Evolutionary conservation across 1,284 basidiomycete species (phyloP), one percentile per base, ranked within the genome.

Genomic region (Neonothopanus nambi): DNA sequence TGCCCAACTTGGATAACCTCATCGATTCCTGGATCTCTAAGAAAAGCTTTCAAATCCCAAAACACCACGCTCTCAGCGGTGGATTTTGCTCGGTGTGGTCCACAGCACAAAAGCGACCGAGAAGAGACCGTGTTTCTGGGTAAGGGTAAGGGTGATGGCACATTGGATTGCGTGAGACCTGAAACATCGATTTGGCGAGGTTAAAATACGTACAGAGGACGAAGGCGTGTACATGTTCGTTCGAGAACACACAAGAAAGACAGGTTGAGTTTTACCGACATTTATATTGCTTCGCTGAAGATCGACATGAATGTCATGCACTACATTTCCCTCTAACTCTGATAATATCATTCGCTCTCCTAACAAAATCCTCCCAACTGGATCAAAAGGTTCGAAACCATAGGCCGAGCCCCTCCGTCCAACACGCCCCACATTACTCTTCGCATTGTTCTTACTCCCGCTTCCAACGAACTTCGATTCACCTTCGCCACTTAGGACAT

Each of bases 181-280:
- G 71, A 71, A 18, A 79, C 66, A 56, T 81, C 79, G 52, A 81
- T 63, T 57, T 75, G 71, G 6, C 74, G 67, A 49, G 78, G 75
- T 58, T 80, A 76, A 49, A 80, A 77, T 51, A 80, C 74, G 62
- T 74, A 81, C 42, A 81, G 60, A 2, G 80, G 80, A 3, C 81
- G 64, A 51, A 81, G 68, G 52, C 80, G 76, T 8, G 74, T 76
- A 39, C 70, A 59, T 33, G n/a, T n/a, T n/a, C n/a, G n/a, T n/a
- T n/a, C n/a, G n/a, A n/a, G n/a, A n/a, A n/a, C n/a, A n/a, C n/a
- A n/a, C n/a, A n/a, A n/a, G n/a, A n/a, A n/a, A n/a, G n/a, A n/a
- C n/a, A n/a, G n/a, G n/a, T n/a, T n/a, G n/a, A n/a, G n/a, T n/a
- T n/a, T n/a, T n/a, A n/a, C n/a, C n/a, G n/a, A n/a, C n/a, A n/a